A percentile compares a stretch with the other conserved stretches of the same genome.
phyloP scores from a whole-genome alignment of 495 filamentous ascomycete genomes.

The Talaromyces adpressus region DNA sequence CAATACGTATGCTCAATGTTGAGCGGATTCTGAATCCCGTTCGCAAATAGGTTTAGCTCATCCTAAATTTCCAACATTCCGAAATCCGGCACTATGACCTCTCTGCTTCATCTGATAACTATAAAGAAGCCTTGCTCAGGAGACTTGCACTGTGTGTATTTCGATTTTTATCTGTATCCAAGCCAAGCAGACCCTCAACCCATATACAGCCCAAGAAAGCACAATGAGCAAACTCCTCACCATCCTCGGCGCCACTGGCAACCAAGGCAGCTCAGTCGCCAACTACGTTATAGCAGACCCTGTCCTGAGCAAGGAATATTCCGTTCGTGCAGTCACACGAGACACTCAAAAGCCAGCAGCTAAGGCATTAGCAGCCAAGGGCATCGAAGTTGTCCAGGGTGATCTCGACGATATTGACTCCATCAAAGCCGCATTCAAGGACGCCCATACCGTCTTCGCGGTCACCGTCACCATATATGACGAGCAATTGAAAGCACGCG shows the following conservation, averaged over 20 bases:
- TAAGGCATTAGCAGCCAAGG: conserved; percentile 25
- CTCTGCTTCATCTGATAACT: not conserved
- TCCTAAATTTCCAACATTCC: no score
- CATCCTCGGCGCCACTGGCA: conserved; percentile 42
- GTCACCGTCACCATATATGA: conserved; percentile 16
- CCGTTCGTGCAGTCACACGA: conserved; percentile 26
- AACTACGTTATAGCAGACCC: conserved; percentile 18
- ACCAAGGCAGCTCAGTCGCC: conserved; percentile 25
- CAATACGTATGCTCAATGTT: no score
- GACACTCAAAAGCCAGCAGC: conserved; percentile 24
- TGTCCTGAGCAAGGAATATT: conserved; percentile 28
- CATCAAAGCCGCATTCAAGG: conserved; percentile 25
- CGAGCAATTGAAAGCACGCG: conserved; percentile 13
- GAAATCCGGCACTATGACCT: no score
- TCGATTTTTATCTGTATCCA: not conserved
- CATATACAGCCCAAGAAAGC: not conserved
- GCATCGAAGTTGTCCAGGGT: conserved; percentile 37
- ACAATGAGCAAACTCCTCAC: conserved; percentile 29
- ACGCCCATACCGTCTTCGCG: conserved; percentile 29
- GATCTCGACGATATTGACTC: conserved; percentile 26
- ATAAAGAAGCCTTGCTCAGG: not conserved
- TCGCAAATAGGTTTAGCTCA: no score
- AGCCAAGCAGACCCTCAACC: not conserved
- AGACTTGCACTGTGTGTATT: no score
- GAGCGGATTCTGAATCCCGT: no score